Evolutionary conservation across 2,329 filamentous ascomycete genomes (phyloP).

Genomic region (Hymenoscyphus fraxineus): DNA sequence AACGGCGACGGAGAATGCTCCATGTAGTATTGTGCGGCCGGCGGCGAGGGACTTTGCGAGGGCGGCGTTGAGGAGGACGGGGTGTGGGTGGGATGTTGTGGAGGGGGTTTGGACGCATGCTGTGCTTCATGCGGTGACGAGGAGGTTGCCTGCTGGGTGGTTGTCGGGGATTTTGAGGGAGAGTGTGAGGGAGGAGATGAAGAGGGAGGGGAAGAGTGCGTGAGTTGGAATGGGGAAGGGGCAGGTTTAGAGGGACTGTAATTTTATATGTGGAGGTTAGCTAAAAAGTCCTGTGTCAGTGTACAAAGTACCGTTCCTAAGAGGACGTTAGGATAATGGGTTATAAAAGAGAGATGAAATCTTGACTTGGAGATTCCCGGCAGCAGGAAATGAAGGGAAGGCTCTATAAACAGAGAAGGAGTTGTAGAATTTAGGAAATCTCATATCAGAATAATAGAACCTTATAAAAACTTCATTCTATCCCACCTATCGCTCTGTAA

Average conservation of each 20-base stretch:
- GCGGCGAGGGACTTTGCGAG: conserved; percentile 32
- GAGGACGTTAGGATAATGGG: no score
- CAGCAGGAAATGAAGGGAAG: no score
- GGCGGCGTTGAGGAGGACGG: conserved; percentile 35
- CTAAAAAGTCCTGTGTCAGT: no score
- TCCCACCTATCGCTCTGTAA: no score
- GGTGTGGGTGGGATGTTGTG: conserved; percentile 31
- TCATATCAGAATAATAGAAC: no score
- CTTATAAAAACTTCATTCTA: no score
- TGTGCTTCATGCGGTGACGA: conserved; percentile 7
- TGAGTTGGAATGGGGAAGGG: background rate
- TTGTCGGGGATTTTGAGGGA: conserved; percentile 9
- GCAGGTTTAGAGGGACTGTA: background rate
- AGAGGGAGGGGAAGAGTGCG: conserved; percentile 13
- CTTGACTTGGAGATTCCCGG: no score
- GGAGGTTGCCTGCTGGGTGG: conserved; percentile 6
- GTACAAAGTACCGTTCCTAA: no score
- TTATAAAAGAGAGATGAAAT: no score
- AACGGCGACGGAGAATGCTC: conserved; percentile 26
- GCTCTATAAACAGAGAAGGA: no score
- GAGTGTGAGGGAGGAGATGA: conserved; percentile 14
- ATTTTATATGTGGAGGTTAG: background rate
- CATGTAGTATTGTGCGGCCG: conserved; percentile 32
- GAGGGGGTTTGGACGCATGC: conserved; percentile 16
- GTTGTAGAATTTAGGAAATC: no score